Percentiles rank a stretch among this genome's conserved stretches.
phyloP scores from a whole-genome alignment of 2,329 filamentous ascomycete species.

The Colletotrichum sp. region DNA sequence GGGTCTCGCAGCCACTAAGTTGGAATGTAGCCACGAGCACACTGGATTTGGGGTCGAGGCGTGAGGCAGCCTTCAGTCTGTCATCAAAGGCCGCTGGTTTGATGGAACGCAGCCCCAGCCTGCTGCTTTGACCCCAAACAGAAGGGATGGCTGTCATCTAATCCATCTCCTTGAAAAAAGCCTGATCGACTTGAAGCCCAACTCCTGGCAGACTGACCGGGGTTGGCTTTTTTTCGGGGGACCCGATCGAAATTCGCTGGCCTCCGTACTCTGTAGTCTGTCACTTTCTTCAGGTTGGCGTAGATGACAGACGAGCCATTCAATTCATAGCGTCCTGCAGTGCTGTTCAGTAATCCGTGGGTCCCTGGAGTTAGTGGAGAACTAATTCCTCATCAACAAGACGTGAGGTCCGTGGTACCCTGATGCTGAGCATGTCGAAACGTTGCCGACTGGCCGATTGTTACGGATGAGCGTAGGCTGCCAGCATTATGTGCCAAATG shows the following conservation, averaged over 20 bases:
- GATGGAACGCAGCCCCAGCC: not conserved
- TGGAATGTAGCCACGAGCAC: not conserved
- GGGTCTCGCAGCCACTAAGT: not conserved
- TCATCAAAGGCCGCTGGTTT: not conserved
- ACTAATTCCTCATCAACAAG: not conserved
- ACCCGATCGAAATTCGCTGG: not conserved
- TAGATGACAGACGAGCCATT: not conserved
- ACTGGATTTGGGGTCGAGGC: not conserved
- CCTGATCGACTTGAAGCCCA: not conserved
- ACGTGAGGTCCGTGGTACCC: not conserved
- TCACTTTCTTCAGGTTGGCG: not conserved
- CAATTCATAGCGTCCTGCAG: not conserved
- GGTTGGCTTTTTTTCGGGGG: not conserved
- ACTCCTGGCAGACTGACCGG: not conserved
- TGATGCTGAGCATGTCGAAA: not conserved
- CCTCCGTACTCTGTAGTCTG: not conserved
- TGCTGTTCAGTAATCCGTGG: constrained; percentile 5
- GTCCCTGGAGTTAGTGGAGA: not conserved
- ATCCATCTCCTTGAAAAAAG: not conserved
- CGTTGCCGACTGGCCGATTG: not conserved
- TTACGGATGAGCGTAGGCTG: not conserved
- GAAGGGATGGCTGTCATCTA: not conserved
- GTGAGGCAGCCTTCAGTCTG: not conserved
- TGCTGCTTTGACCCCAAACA: not conserved
- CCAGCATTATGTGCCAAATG: not conserved